phyloP scores from a whole-genome alignment of 805 yeast species.

The Candida vartiovaarae region DNA sequence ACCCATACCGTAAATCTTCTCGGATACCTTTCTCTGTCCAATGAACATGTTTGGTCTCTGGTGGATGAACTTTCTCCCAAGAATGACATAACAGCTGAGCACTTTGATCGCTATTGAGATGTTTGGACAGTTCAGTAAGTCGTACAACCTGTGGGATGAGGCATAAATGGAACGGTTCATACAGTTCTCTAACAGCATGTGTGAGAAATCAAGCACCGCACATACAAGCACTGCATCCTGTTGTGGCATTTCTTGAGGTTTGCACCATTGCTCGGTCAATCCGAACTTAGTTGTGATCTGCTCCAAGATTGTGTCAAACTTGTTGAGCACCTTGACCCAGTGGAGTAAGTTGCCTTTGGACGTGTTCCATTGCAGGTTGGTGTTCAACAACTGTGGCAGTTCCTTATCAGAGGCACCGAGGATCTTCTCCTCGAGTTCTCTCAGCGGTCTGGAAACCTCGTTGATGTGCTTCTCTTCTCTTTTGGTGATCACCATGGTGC shows the following conservation, averaged over 20 bases:
- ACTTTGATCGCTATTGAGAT: conserved; percentile 53
- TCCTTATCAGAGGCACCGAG: conserved; percentile 30
- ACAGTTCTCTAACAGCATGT: conserved; percentile 59
- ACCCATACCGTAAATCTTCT: conserved; percentile 38
- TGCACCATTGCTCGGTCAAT: conserved; percentile 39
- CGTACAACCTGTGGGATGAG: conserved; percentile 54
- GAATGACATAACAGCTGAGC: conserved; percentile 48
- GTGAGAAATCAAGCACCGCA: conserved; percentile 54
- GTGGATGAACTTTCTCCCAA: conserved; percentile 55
- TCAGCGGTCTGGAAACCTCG: conserved; percentile 25
- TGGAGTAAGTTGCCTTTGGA: conserved; percentile 64
- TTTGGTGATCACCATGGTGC: conserved; percentile 21
- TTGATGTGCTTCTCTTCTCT: conserved; percentile 20
- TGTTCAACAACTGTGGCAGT: conserved; percentile 33
- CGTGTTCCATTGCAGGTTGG: conserved; percentile 45
- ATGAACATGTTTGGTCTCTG: conserved; percentile 23
- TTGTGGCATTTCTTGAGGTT: conserved; percentile 35
- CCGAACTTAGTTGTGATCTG: conserved; percentile 44
- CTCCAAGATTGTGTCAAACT: conserved; percentile 64
- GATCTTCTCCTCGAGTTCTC: conserved; percentile 34
- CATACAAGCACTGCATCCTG: conserved; percentile 43
- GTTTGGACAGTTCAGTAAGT: conserved; percentile 52
- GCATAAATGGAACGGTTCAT: conserved; percentile 60
- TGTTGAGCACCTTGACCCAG: conserved; percentile 72
- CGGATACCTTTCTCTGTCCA: conserved; percentile 20